Base-by-base conservation (phyloP, 306 rosid species). In the Pueraria montana region DNA sequence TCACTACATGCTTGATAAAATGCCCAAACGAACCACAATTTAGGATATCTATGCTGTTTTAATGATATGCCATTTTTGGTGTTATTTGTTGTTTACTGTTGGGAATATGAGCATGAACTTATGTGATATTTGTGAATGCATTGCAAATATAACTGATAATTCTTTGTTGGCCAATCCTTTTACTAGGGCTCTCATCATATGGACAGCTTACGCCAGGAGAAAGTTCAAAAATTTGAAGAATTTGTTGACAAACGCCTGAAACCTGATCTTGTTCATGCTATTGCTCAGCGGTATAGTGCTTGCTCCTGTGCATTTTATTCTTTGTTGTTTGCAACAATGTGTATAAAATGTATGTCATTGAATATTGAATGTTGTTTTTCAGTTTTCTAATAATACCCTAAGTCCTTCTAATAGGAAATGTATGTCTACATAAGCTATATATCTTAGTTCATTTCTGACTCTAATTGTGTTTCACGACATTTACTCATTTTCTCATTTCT, bases 221-320 rank as follows among this genome's bases (percentile, higher is more conserved):
- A 96, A 87, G 61, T 92, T 38, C 87, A 72, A 59, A 92, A 79
- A 80, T 91, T 21, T 52, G 99, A 96, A 92, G 97, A 96, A 68
- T 94, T 94, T 74, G 88, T 96, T 21, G 98, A 96, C 71, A 80
- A 82, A 58, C 94, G 97, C 45, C 87, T 96, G 84, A 96, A 96
- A 82, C 99, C 99, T 0, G 95, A 96, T 83, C 97, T 96, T 65
- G 86, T 92, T 74, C 93, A 61, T 49, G 94, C 95, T 72, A 87
- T 89, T 17, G 85, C 88, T 85, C 92, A 92, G 86, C 82, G 99
- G 99, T 94, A 89, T 50, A 11, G n/a, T 50, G 52, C 49, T 43
- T 42, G 26, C 61, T 24, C 30, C 17, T 68, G 48, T 63, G 64
- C 24, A 58, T 58, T 34, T 52, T 74, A 26, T 73, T 83, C 27